These are phyloP conservation scores for Chenopodium quinoa DNA, from an alignment of 148 eudicot species.

Conservation along the genomic window DNA sequence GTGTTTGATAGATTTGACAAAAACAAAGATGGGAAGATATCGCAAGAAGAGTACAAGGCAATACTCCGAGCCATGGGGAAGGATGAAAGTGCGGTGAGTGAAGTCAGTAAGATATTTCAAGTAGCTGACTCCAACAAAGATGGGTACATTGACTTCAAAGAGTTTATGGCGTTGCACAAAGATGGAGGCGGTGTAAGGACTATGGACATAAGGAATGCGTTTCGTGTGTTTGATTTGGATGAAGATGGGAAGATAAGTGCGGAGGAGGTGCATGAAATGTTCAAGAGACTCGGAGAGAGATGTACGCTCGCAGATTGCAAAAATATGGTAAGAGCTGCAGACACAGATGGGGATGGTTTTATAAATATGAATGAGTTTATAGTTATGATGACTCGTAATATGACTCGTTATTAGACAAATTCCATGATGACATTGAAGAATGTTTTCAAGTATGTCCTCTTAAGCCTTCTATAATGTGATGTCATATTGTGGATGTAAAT, in stretches of 20 bases:
- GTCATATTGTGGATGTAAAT: background rate
- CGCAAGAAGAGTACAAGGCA: conserved; percentile 61
- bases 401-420: conserved; percentile 32
- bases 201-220: conserved; percentile 52
- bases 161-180: conserved; percentile 64
- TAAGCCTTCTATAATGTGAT: background rate
- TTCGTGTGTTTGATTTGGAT: conserved; percentile 56
- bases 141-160: conserved; percentile 67
- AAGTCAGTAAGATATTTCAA: conserved; percentile 57
- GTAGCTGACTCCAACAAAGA: conserved; percentile 67
- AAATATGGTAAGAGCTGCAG: conserved; percentile 63
- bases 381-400: conserved; percentile 69
- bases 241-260: conserved; percentile 68
- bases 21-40: conserved; percentile 73
- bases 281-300: conserved; percentile 51
- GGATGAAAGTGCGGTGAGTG: conserved; percentile 25
- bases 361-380: conserved; percentile 63
- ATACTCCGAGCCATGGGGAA: conserved; percentile 55
- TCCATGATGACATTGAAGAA: background rate
- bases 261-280: conserved; percentile 48
- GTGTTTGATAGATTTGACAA: conserved; percentile 60
- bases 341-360: conserved; percentile 63
- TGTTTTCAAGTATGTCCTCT: background rate
- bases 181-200: conserved; percentile 62
- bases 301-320: conserved; percentile 51